A percentile compares a stretch with the other conserved stretches of the same genome.
Conservation (phyloP, 2,329 filamentous ascomycete species). For the Arthrobotrys megalospora region DNA sequence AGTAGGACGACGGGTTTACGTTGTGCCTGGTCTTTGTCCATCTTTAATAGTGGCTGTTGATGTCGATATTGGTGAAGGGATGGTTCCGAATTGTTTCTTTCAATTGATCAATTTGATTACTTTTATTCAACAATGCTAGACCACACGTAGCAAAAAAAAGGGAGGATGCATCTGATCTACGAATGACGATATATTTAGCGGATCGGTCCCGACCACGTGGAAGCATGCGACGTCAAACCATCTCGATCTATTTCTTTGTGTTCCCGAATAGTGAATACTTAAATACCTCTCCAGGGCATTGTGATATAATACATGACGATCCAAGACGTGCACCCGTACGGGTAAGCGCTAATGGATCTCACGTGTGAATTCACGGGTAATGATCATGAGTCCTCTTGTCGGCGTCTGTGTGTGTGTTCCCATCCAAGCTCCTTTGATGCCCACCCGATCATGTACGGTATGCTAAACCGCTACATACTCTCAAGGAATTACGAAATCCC, state of each 20-base stretch:
- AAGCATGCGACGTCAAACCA: not conserved
- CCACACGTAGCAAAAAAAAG: not conserved
- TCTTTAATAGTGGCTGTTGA: slow-evolving; percentile 3
- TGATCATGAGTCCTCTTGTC: too few species aligned
- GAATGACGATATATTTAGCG: not conserved
- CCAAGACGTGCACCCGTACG: too few species aligned
- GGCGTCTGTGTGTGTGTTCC: too few species aligned
- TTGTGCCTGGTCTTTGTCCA: not conserved
- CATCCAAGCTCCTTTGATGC: too few species aligned
- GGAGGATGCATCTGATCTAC: not conserved
- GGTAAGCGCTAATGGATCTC: too few species aligned
- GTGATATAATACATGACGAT: too few species aligned
- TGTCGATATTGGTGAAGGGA: not conserved
- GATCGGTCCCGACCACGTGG: not conserved
- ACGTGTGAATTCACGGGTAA: too few species aligned
- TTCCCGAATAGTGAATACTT: too few species aligned
- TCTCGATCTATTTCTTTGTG: not conserved
- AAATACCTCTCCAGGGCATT: too few species aligned
- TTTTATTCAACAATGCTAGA: not conserved
- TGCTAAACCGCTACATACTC: too few species aligned
- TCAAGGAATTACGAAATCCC: too few species aligned
- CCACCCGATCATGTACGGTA: too few species aligned
- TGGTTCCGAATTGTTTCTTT: slow-evolving; percentile 1
- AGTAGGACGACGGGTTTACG: not conserved
- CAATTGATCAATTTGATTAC: not conserved